phyloP scores from a whole-genome alignment of 768 basidiomycete species.

The Phanerochaete carnosa region DNA sequence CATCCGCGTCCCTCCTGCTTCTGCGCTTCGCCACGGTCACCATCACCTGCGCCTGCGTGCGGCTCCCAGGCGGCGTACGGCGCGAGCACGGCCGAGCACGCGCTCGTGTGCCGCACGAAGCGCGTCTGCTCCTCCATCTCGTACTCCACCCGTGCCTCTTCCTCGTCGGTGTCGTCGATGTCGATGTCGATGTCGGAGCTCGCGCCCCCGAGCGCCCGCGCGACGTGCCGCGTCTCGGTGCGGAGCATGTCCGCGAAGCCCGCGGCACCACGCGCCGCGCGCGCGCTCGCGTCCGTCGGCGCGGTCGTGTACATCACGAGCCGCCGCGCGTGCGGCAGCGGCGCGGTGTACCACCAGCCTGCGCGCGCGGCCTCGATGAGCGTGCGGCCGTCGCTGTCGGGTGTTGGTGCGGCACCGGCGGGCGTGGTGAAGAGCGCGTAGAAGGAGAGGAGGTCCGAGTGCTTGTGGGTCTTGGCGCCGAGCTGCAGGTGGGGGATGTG shows the following conservation, averaged over 20 bases:
- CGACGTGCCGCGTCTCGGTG: constrained; percentile 20
- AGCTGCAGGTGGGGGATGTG: constrained; percentile 15
- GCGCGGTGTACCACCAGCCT: constrained; percentile 36
- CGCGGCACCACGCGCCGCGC: constrained; percentile 21
- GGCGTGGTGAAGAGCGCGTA: constrained; percentile 25
- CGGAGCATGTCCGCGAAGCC: constrained; percentile 26
- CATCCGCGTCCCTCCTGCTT: constrained; percentile 12
- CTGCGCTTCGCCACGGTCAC: no score
- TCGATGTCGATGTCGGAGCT: constrained; percentile 22
- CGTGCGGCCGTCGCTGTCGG: constrained; percentile 29
- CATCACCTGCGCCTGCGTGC: not conserved
- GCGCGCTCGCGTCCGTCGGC: constrained; percentile 18
- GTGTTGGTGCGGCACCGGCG: not conserved
- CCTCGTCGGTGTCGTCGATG: not conserved
- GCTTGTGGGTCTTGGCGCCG: constrained; percentile 24
- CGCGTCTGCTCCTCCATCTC: not conserved
- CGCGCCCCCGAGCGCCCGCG: constrained; percentile 15
- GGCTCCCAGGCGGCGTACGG: constrained; percentile 16
- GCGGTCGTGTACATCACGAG: constrained; percentile 34
- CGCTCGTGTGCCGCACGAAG: constrained; percentile 27
- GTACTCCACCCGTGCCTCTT: not conserved
- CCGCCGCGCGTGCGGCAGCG: constrained; percentile 25
- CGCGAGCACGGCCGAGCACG: constrained; percentile 27
- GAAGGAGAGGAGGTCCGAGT: constrained; percentile 29
- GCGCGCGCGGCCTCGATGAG: constrained; percentile 32